phyloP scores from a whole-genome alignment of 2,329 filamentous ascomycete species.

The Huntiella bhutanensis region DNA sequence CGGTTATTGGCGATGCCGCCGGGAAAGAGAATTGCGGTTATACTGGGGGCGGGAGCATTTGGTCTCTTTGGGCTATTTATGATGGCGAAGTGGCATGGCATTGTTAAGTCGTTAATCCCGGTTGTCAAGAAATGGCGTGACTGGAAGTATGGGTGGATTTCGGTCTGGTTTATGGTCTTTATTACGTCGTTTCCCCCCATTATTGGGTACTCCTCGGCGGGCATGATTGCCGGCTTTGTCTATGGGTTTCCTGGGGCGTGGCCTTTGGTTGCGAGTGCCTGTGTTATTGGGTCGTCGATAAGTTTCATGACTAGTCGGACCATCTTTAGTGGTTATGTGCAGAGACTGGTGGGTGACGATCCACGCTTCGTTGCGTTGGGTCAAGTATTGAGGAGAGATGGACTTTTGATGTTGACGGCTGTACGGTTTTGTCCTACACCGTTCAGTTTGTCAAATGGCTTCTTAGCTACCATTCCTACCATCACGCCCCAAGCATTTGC shows the following conservation, averaged over 20 bases:
- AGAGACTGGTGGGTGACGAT: constrained; percentile 63
- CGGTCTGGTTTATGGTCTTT: constrained; percentile 61
- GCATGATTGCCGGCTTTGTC: constrained; percentile 34
- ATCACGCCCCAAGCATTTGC: constrained; percentile 60
- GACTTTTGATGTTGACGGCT: constrained; percentile 72
- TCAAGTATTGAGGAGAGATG: constrained; percentile 77
- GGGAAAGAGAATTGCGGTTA: constrained; percentile 41
- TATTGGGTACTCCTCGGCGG: constrained; percentile 66
- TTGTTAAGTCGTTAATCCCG: constrained; percentile 60
- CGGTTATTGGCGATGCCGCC: constrained; percentile 35
- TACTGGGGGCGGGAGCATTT: constrained; percentile 25
- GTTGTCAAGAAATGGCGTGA: constrained; percentile 59
- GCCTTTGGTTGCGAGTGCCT: constrained; percentile 65
- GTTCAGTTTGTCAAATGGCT: constrained; percentile 84
- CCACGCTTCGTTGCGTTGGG: constrained; percentile 74
- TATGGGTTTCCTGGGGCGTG: constrained; percentile 47
- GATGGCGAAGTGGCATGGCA: constrained; percentile 57
- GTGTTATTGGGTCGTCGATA: constrained; percentile 55
- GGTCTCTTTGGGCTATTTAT: constrained; percentile 43
- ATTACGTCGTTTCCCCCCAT: constrained; percentile 67
- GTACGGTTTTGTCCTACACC: constrained; percentile 84
- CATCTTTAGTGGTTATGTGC: constrained; percentile 59
- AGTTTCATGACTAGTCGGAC: constrained; percentile 70
- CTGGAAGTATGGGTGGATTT: constrained; percentile 49
- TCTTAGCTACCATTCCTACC: constrained; percentile 81